Percentiles rank a stretch among this genome's conserved stretches.
Evolutionary conservation across 352 stramenopile species (phyloP).

Genomic region (Phytopythium mirpurense): DNA sequence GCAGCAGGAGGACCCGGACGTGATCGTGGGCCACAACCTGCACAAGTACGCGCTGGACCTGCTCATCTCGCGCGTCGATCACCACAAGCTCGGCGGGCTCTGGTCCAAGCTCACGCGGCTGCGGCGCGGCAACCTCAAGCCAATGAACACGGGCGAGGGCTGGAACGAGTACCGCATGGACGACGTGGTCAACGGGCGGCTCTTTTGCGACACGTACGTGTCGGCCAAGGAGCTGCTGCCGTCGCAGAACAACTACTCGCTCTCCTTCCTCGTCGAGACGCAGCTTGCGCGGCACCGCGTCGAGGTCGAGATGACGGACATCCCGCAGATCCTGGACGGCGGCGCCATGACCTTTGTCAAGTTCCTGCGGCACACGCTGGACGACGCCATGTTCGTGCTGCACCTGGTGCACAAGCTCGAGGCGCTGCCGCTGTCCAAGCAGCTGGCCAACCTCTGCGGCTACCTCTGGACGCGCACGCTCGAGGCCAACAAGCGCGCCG

Average conservation of each 20-base stretch:
- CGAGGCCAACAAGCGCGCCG: slow-evolving; percentile 94
- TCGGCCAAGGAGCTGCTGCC: slow-evolving; percentile 96
- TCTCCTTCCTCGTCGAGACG: slow-evolving; percentile 92
- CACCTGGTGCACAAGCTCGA: slow-evolving; percentile 97
- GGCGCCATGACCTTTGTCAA: slow-evolving; percentile 89
- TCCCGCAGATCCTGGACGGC: slow-evolving; percentile 91
- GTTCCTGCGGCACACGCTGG: slow-evolving; percentile 93
- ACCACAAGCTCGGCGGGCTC: slow-evolving; percentile 85
- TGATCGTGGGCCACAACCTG: slow-evolving; percentile 98
- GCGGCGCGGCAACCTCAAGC: slow-evolving; percentile 64
- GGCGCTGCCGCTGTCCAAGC: slow-evolving; percentile 97
- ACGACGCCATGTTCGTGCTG: slow-evolving; percentile 96
- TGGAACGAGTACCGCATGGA: slow-evolving; percentile 89
- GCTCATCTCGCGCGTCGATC: slow-evolving; percentile 93
- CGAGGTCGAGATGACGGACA: slow-evolving; percentile 95
- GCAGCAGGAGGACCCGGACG: slow-evolving; percentile 96
- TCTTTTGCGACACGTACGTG: slow-evolving; percentile 98
- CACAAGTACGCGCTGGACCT: slow-evolving; percentile 98
- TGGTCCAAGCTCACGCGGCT: slow-evolving; percentile 84
- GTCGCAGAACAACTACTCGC: slow-evolving; percentile 97
- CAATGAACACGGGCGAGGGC: slow-evolving; percentile 78
- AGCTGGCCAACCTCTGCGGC: slow-evolving; percentile 98
- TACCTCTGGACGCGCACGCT: slow-evolving; percentile 98
- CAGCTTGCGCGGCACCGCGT: slow-evolving; percentile 86
- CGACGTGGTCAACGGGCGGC: slow-evolving; percentile 89